Evolutionary conservation across 305 asterid genomes (phyloP), one percentile per base, ranked within the genome.

Genomic region (Caryopteris hybrid): DNA sequence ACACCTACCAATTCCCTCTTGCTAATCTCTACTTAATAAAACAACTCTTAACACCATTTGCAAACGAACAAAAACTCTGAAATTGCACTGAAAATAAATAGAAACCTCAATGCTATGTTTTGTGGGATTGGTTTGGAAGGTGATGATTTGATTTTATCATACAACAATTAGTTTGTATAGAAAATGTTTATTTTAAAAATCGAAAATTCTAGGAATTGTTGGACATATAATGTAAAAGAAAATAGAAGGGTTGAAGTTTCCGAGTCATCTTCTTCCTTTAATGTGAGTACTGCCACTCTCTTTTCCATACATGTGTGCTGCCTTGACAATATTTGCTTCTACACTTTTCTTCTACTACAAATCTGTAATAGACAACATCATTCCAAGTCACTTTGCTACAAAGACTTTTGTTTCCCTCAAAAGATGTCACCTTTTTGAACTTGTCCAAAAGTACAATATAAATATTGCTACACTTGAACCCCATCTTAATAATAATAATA

Each of bases 371-470:
- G 77, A 73, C 79, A 78, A 14, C 79, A 78, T 74, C 62, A 78
- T 78, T 31, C 50, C 42, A 25, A 22, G 45, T 31, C 70, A 53
- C 76, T 74, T 69, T 73, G 55, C 61, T 60, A 43, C 76, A 43
- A 51, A 42, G 76, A 77, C 81, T 77, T 77, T 68, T 73, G 69
- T 68, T 75, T 72, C 64, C 52, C 62, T 58, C 53, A 43, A 50
- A 65, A 76, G 73, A 71, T 54, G 43, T 42, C 42, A 61, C 66
- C 61, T n/a, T 77, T 66, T 54, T 48, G 45, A 69, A 56, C 68
- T 64, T 54, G 27, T 39, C 72, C 58, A 61, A 71, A 66, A 65
- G 68, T 71, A 71, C 71, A 71, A 56, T 66, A 66, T 61, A 61
- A 66, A 72, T 67, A 64, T 76, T 52, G 34, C 42, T n/a, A 64